A percentile compares a stretch with the other conserved stretches of the same genome.
phyloP scores from a whole-genome alignment of 208 protist species.

The Trypanosoma theileri region DNA sequence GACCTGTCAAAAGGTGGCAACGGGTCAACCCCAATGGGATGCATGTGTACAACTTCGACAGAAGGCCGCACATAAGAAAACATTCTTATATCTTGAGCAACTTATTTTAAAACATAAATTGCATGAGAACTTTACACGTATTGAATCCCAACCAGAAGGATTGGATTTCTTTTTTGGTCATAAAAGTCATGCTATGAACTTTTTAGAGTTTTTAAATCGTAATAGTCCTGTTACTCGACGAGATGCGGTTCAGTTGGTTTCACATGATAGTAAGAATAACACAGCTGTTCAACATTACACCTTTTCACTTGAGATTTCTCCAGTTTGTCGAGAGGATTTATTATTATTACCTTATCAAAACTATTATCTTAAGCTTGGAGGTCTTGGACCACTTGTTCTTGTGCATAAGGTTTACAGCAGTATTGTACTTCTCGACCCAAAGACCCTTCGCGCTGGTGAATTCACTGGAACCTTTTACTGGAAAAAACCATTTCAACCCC shows the following conservation, averaged over 20 bases:
- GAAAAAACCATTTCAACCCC: slow-evolving; percentile 91
- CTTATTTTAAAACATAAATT: slow-evolving; percentile 97
- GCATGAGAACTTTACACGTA: slow-evolving; percentile 94
- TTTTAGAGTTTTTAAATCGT: slow-evolving; percentile 95
- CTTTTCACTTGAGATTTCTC: slow-evolving; percentile 97
- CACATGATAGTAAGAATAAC: slow-evolving; percentile 98
- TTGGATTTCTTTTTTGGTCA: slow-evolving; percentile 99
- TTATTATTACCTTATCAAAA: slow-evolving; percentile 91
- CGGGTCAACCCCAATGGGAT: slow-evolving; percentile 97
- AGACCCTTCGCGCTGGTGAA: slow-evolving; percentile 93
- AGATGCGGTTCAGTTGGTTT: slow-evolving; percentile 96
- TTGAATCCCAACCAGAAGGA: slow-evolving; percentile 95
- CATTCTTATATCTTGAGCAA: slow-evolving; percentile 99
- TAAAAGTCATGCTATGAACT: slow-evolving; percentile 95
- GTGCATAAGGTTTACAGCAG: slow-evolving; percentile 93
- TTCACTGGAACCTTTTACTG: slow-evolving; percentile 91
- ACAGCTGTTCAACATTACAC: slow-evolving; percentile 98
- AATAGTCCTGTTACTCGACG: slow-evolving; percentile 91
- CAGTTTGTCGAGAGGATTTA: slow-evolving; percentile 96
- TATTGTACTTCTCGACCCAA: slow-evolving; percentile 96
- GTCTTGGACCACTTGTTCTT: slow-evolving; percentile 93
- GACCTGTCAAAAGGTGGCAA: slow-evolving; percentile 95
- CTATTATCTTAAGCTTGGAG: slow-evolving; percentile 82
- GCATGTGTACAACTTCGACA: slow-evolving; percentile 98
- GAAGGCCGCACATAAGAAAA: slow-evolving; percentile 98